Conservation (phyloP, 169 alveolate species). For the Plasmodium malariae region DNA sequence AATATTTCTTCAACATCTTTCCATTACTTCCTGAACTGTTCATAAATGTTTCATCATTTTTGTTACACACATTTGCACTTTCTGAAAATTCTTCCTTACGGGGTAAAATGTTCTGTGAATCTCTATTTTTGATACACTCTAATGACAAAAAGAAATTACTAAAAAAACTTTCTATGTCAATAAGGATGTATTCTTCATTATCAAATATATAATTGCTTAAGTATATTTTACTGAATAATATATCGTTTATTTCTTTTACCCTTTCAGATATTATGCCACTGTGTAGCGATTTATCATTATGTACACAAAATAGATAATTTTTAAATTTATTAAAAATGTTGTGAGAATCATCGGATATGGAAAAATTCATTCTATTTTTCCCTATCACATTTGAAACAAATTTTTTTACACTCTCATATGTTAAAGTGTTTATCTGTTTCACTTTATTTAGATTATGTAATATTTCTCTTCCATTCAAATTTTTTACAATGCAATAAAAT, state of each 20-base stretch:
- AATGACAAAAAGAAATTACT: slow-evolving; percentile 7
- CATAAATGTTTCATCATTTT: not conserved
- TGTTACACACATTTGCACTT: not conserved
- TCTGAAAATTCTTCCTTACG: not conserved
- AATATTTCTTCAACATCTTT: not conserved
- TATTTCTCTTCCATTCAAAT: slow-evolving; percentile 18
- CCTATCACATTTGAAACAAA: slow-evolving; percentile 16
- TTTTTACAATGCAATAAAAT: slow-evolving; percentile 45
- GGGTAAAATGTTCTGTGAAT: not conserved
- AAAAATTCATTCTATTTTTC: not conserved
- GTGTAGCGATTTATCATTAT: not conserved
- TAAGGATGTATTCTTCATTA: slow-evolving; percentile 30
- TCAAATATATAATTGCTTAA: slow-evolving; percentile 57
- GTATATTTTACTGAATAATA: not conserved
- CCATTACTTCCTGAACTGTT: not conserved
- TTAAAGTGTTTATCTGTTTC: slow-evolving; percentile 15
- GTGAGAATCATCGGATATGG: not conserved
- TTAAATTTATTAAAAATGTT: slow-evolving; percentile 23
- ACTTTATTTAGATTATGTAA: slow-evolving; percentile 18
- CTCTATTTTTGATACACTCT: not conserved
- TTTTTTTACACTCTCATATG: slow-evolving; percentile 42
- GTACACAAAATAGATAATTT: slow-evolving; percentile 23
- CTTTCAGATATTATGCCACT: not conserved
- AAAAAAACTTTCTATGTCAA: slow-evolving; percentile 42
- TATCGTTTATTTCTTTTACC: not conserved